Percentiles rank a stretch among this genome's conserved stretches.
Conservation (phyloP, 2,329 filamentous ascomycete genomes). For the Septoria linicola region DNA sequence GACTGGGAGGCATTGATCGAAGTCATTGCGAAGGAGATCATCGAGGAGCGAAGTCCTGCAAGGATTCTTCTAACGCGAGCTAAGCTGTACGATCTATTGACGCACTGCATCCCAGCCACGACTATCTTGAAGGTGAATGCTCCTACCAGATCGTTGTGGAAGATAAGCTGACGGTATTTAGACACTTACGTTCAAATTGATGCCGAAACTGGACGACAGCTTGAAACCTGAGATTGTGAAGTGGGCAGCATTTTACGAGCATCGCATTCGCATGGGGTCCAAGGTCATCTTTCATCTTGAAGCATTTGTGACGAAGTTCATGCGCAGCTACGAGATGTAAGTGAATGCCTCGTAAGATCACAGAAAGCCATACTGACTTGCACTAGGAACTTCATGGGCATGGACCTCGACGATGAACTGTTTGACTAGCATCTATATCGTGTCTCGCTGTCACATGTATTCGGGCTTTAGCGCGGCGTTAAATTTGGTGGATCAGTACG, state of each 20-base stretch:
- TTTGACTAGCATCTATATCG: constrained; percentile 30
- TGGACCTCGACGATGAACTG: constrained; percentile 60
- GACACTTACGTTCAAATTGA: constrained; percentile 89
- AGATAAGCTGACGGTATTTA: constrained; percentile 28
- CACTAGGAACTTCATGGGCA: constrained; percentile 67
- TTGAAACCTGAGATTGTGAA: constrained; percentile 89
- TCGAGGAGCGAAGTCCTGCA: constrained; percentile 87
- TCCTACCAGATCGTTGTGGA: neutral
- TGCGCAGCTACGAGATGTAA: constrained; percentile 91
- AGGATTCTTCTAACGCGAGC: constrained; percentile 83
- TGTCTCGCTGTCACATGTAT: constrained; percentile 13
- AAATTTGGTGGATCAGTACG: constrained; percentile 14
- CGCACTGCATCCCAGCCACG: constrained; percentile 94
- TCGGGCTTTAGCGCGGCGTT: constrained; percentile 35
- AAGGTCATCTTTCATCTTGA: constrained; percentile 99
- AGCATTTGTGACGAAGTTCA: constrained; percentile 97
- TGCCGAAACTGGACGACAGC: constrained; percentile 80
- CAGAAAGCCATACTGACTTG: constrained; percentile 18
- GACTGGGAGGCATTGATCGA: constrained; percentile 94
- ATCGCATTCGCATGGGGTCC: constrained; percentile 79
- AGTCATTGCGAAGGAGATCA: constrained; percentile 88
- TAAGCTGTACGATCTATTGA: constrained; percentile 94
- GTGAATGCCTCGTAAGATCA: neutral
- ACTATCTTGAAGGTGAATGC: constrained; percentile 73
- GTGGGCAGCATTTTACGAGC: constrained; percentile 97